These are phyloP conservation scores for Spathaspora passalidarum DNA, from an alignment of 805 yeast species.

Conservation along the genomic window DNA sequence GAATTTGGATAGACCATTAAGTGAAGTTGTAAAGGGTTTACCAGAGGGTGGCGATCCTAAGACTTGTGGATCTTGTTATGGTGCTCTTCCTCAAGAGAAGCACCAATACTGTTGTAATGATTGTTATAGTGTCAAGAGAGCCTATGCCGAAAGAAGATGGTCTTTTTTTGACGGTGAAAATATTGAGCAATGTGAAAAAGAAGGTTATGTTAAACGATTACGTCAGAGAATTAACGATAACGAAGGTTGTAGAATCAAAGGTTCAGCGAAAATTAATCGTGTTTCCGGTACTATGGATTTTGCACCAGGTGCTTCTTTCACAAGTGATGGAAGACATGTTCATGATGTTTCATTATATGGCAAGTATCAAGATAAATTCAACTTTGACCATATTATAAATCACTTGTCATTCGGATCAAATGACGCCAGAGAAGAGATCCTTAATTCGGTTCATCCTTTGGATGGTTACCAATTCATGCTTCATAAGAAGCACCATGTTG, in stretches of 20 bases:
- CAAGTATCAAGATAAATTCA: constrained; percentile 53
- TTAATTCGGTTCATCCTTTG: constrained; percentile 58
- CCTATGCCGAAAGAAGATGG: constrained; percentile 80
- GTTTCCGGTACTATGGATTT: constrained; percentile 90
- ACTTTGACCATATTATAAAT: constrained; percentile 74
- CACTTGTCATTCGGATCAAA: constrained; percentile 77
- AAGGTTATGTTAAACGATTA: constrained; percentile 73
- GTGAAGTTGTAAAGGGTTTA: constrained; percentile 30
- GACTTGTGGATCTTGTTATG: constrained; percentile 88
- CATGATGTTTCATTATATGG: constrained; percentile 81
- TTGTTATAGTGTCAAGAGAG: constrained; percentile 76
- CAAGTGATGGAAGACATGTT: constrained; percentile 58
- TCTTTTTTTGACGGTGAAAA: constrained; percentile 85
- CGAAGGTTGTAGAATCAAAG: constrained; percentile 89
- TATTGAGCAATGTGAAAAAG: constrained; percentile 86
- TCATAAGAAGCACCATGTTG: constrained; percentile 58
- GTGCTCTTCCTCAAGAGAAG: constrained; percentile 62
- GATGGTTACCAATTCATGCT: constrained; percentile 47
- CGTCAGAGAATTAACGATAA: constrained; percentile 46
- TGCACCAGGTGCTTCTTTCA: constrained; percentile 87
- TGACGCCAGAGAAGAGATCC: constrained; percentile 10
- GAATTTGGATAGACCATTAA: constrained; percentile 22
- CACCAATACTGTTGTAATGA: constrained; percentile 73
- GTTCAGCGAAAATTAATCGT: constrained; percentile 75
- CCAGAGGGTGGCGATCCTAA: constrained; percentile 19